These are phyloP conservation scores for Naganishia onofrii DNA, from an alignment of 768 basidiomycete species.

Conservation along the genomic window DNA sequence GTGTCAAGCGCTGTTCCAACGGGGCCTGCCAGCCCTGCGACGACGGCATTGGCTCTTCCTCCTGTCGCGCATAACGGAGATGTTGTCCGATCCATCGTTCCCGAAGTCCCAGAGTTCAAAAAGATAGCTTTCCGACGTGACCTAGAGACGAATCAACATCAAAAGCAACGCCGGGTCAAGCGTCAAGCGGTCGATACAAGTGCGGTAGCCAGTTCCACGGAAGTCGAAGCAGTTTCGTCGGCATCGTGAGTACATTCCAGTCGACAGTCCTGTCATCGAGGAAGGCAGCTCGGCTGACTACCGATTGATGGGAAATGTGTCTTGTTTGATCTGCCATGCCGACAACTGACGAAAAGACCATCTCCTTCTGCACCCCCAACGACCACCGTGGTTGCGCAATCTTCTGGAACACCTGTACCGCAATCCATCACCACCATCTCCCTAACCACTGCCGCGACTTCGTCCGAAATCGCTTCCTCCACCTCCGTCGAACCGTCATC, in stretches of 20 bases:
- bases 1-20: background rate
- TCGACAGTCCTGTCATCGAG: background rate
- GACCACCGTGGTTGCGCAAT: background rate
- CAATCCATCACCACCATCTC: no score
- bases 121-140: background rate
- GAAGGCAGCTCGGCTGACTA: background rate
- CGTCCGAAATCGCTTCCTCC: background rate
- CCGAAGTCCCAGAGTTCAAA: background rate
- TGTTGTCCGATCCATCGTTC: background rate
- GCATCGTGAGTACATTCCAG: slow-evolving; percentile 2
- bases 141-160: background rate
- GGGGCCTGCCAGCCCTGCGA: background rate
- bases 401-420: slow-evolving; percentile 7
- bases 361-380: slow-evolving; percentile 1
- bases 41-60: background rate
- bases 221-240: background rate
- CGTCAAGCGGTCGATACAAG: background rate
- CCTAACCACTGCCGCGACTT: background rate
- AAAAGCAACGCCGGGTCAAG: background rate
- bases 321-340: background rate
- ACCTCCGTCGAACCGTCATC: slow-evolving; percentile 5
- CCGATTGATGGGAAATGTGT: background rate
- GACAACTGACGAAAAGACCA: slow-evolving; percentile 3
- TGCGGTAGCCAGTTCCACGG: background rate
- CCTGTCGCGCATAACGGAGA: background rate